Conservation (phyloP, 2,329 filamentous ascomycete species). For the Chaetomiaceae sp. region DNA sequence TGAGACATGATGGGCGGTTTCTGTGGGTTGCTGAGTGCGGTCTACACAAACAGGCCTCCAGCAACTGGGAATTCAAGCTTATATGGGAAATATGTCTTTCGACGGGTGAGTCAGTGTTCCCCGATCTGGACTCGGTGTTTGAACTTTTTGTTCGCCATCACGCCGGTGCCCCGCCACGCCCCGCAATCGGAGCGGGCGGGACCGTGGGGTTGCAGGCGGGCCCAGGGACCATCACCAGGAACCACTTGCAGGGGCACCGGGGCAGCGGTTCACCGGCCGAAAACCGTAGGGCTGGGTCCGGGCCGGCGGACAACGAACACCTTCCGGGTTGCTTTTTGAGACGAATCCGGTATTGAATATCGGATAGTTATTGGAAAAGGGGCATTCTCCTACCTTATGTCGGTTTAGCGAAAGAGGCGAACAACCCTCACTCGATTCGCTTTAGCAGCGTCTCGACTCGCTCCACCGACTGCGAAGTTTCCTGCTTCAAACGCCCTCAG, state of each 20-base stretch:
- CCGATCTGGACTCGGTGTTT: conserved; percentile 9
- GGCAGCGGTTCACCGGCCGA: background rate
- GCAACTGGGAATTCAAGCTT: background rate
- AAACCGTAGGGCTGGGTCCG: conserved; percentile 5
- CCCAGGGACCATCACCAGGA: background rate
- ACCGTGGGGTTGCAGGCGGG: conserved; percentile 1
- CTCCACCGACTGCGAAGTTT: no score
- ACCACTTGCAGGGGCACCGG: background rate
- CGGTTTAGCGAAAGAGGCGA: no score
- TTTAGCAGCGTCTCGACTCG: no score
- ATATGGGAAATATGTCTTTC: conserved; percentile 1
- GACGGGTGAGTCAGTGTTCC: conserved; percentile 20
- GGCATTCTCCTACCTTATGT: no score
- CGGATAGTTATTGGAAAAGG: no score
- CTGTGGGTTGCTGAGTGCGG: background rate
- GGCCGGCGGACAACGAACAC: background rate
- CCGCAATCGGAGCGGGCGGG: conserved; percentile 23
- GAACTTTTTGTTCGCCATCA: conserved; percentile 19
- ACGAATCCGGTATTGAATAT: no score
- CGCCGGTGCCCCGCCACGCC: conserved; percentile 21
- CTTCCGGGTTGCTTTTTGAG: no score
- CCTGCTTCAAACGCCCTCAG: no score
- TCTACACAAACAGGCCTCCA: background rate
- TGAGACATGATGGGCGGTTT: conserved; percentile 30
- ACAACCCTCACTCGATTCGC: no score